Percentiles rank a stretch among this genome's conserved stretches.
Conservation (phyloP, 306 rosid genomes). For the Cicer arietinum region DNA sequence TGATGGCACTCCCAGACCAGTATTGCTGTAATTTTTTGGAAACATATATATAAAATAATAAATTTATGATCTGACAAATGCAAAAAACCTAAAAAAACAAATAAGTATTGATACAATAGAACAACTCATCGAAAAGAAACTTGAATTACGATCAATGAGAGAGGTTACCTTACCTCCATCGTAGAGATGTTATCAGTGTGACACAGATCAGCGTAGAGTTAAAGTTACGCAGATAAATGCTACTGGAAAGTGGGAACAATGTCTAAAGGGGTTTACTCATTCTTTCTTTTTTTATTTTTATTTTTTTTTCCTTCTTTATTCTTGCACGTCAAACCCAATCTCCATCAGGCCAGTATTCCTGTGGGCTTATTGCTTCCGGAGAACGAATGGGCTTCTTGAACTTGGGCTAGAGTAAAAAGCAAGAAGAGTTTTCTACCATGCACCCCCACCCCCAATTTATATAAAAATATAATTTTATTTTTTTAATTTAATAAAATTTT, state of each 20-base stretch:
- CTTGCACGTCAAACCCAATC: no score
- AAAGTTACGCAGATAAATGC: not conserved
- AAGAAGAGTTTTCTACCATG: no score
- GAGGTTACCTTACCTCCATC: slow-evolving; percentile 87
- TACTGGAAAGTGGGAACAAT: not conserved
- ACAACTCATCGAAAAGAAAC: not conserved
- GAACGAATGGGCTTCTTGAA: not conserved
- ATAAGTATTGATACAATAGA: not conserved
- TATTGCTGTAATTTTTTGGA: slow-evolving; percentile 57
- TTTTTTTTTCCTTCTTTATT: not conserved
- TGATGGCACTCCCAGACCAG: slow-evolving; percentile 64
- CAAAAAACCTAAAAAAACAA: not conserved
- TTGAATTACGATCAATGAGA: not conserved
- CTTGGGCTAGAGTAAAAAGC: not conserved
- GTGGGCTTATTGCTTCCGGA: not conserved
- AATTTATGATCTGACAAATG: not conserved
- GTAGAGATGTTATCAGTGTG: slow-evolving; percentile 10
- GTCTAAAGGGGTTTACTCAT: not conserved
- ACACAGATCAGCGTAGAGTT: not conserved
- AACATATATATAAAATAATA: not conserved
- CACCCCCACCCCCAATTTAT: no score
- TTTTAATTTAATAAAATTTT: no score
- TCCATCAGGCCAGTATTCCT: not conserved
- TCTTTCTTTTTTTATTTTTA: not conserved
- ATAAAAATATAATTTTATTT: no score